Evolutionary conservation across 441 rosid genomes (phyloP).

Genomic region (Arabidopsis hybrid): DNA sequence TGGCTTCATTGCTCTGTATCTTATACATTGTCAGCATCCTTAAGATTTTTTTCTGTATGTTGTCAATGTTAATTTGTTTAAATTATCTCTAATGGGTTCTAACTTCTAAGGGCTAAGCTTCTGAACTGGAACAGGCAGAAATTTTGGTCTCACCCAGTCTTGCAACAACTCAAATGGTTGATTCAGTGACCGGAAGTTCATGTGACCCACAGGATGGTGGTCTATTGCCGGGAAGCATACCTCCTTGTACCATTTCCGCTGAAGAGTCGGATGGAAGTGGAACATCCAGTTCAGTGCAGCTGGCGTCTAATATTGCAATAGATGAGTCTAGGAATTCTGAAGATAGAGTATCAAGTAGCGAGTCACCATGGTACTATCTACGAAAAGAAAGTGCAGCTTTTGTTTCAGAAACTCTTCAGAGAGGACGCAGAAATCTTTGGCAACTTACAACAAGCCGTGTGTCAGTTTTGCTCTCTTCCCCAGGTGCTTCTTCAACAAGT

Average conservation of each 20-base stretch:
- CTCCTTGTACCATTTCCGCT: conserved; percentile 46
- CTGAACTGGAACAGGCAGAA: conserved; percentile 53
- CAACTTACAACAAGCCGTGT: conserved; percentile 94
- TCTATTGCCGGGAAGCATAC: conserved; percentile 51
- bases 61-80: conserved; percentile 2
- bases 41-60: conserved; percentile 19
- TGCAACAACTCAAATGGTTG: conserved; percentile 51
- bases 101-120: conserved; percentile 45
- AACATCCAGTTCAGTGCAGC: conserved; percentile 42
- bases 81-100: conserved; percentile 40
- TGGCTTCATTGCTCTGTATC: conserved; percentile 13
- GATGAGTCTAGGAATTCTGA: conserved; percentile 61
- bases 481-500: conserved; percentile 85
- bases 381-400: conserved; percentile 88
- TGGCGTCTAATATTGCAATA: conserved; percentile 48
- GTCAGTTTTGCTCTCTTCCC: conserved; percentile 92
- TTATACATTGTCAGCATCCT: conserved; percentile 23
- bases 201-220: conserved; percentile 48
- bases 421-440: conserved; percentile 98
- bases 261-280: conserved; percentile 52
- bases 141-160: conserved; percentile 47
- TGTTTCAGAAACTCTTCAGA: conserved; percentile 90
- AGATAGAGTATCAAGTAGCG: conserved; percentile 67
- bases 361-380: conserved; percentile 92
- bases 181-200: conserved; percentile 52